Evolutionary conservation across 2,329 filamentous ascomycete species (phyloP).

Genomic region (Clonostachys rhizophaga): DNA sequence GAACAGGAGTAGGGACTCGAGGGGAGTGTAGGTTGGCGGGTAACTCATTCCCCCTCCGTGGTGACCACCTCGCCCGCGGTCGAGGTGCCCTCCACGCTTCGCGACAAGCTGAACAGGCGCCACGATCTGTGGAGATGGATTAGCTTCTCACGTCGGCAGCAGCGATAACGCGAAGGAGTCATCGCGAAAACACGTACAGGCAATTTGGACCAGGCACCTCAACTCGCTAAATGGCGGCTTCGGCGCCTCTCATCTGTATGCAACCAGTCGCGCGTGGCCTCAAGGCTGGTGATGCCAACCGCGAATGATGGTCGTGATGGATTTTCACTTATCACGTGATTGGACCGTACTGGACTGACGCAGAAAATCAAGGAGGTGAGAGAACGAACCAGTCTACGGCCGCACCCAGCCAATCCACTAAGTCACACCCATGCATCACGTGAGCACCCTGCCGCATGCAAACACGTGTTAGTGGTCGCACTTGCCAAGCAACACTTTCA

Average conservation of each 20-base stretch:
- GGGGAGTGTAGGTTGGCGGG: conserved; percentile 67
- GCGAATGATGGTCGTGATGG: conserved; percentile 10
- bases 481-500: too few species aligned
- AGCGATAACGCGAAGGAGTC: not conserved
- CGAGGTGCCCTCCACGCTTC: conserved; percentile 49
- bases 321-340: conserved; percentile 10
- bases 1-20: conserved; percentile 83
- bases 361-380: not conserved
- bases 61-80: conserved; percentile 48
- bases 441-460: not conserved
- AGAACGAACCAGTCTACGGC: not conserved
- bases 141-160: not conserved
- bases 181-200: conserved; percentile 18
- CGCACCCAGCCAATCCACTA: too few species aligned
- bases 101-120: conserved; percentile 50
- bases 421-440: not conserved
- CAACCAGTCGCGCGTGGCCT: too few species aligned
- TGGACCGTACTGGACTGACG: not conserved
- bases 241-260: conserved; percentile 17
- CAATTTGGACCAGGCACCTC: conserved; percentile 19
- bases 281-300: too few species aligned
- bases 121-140: conserved; percentile 30
- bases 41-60: conserved; percentile 36
- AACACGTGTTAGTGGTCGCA: too few species aligned
- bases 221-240: conserved; percentile 14